These are phyloP conservation scores for Lupinus albus DNA, from an alignment of 306 rosid species.

Conservation along the genomic window DNA sequence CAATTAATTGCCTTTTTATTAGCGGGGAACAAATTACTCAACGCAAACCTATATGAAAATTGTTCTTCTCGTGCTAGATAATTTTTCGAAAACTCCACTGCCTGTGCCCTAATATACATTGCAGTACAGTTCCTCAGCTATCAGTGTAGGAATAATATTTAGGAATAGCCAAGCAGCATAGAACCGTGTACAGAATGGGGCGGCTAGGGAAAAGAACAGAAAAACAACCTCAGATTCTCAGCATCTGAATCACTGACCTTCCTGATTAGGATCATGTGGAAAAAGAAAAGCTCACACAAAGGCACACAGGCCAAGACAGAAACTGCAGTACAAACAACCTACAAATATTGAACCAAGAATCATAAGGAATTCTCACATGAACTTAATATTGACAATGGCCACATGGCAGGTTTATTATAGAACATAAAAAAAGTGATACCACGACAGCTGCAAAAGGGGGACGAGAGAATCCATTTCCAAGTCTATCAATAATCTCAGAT, in stretches of 20 bases:
- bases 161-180: constrained; percentile 22
- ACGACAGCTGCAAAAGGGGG: constrained; percentile 94
- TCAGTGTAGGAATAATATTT: too few species aligned
- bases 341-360: constrained; percentile 46
- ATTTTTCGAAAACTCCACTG: constrained; percentile 16
- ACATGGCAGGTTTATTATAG: constrained; percentile 28
- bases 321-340: constrained; percentile 88
- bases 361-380: constrained; percentile 39
- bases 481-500: constrained; percentile 82
- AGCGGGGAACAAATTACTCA: not conserved
- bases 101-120: constrained; percentile 31
- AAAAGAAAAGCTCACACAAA: constrained; percentile 90
- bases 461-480: constrained; percentile 97
- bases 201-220: constrained; percentile 36
- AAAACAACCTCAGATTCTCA: constrained; percentile 51
- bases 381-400: constrained; percentile 24
- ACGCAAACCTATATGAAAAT: constrained; percentile 16
- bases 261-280: constrained; percentile 93
- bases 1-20: constrained; percentile 20
- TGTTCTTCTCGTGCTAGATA: constrained; percentile 16
- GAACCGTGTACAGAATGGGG: constrained; percentile 29
- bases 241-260: constrained; percentile 80
- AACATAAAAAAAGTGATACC: constrained; percentile 53
- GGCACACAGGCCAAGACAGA: constrained; percentile 95
- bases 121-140: constrained; percentile 9